Evolutionary conservation across 2,329 filamentous ascomycete genomes (phyloP), one percentile per base, ranked within the genome.

Genomic region (Alternaria sp.): DNA sequence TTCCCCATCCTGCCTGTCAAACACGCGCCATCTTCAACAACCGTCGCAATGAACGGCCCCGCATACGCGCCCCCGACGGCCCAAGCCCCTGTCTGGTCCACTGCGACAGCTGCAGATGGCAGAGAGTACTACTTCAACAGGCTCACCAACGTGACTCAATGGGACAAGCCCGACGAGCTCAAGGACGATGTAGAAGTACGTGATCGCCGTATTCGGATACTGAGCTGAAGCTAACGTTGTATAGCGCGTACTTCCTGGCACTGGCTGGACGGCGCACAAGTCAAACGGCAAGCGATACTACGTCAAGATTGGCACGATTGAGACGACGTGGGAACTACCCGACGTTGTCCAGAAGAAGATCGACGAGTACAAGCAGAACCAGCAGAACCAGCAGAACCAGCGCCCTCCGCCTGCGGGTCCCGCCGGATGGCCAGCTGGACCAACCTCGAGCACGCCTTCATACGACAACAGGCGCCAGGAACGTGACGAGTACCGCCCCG

Each of bases 281-380:
- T 88, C 93, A 62, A 91, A 92, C 64, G 95, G 94, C 45, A 88
- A 89, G 70, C 92, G 94, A 75, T 99, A 99, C 80, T 99, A 93
- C 70, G 94, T 93, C 78, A 95, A 99, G 78, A 91, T 89, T 33
- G 90, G 96, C 78, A 93, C 91, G 42, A 93, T 94, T 79, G 86
- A 93, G 80, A 98, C 93, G 77, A 92, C 91, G 31, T 99, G 95
- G 95, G 90, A 93, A 72, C 93, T 97, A 85, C 95, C 95, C 55
- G 90, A 92, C 54, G 87, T 81, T 60, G 67, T 76, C 26, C 65
- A 68, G 50, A 93, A 92, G 79, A 93, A 90, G 62, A 93, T 93
- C 80, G 92, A 91, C 73, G 84, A 85, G 68, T 90, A 91, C 60
- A 82, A 93, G 57, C 85, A 62, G 34, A 63, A 82, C 39, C 67